Evolutionary conservation across 495 filamentous ascomycete species (phyloP), one percentile per base, ranked within the genome.

Genomic region (Darksidea phi): DNA sequence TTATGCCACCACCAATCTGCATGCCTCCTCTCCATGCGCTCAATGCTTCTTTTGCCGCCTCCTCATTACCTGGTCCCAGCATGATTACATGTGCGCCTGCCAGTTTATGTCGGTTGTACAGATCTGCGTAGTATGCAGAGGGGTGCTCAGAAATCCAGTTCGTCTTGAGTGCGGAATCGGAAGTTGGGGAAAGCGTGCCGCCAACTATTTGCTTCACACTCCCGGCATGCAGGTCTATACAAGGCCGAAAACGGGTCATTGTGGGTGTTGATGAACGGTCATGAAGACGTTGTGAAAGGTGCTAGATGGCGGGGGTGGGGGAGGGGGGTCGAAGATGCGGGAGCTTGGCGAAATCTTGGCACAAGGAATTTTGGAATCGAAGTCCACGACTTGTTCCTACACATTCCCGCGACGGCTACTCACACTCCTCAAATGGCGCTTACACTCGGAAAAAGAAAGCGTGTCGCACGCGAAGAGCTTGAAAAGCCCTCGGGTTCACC

Each of bases 171-270:
- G 84, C 80, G 23, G 79, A 66, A 20, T 80, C 80, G 0, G 82
- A 76, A 65, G 80, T 81, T 71, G 84, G 87, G 37, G 72, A 58
- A 63, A 97, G 80, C 0, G 94, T 97, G 43, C 92, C 92, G 52
- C 94, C 94, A 37, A 98, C 92, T 67, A 98, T 98, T 75, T 98
- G 94, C 77, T 98, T 98, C 26, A 98, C 94, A 72, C 89, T 83
- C 6, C 95, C 95, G 8, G 91, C 86, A 76, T 98, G 94, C 25
- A 98, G 82, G 75, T 98, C 94, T 73, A 98, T 97, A 72, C 94
- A 98, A 15, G 94, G 95, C 13, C 94, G 81, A 73, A 97, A 98
- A 69, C 85, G 82, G 2, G 95, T 97, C 94, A 98, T 98, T 37
- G 28, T 8, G 49, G 8, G 25, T 6, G 10, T 2, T 10, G 52